Percentiles rank a stretch among this genome's conserved stretches.
These are phyloP conservation scores for Pyricularia grisea DNA, from an alignment of 2,329 filamentous ascomycete genomes.

Conservation along the genomic window DNA sequence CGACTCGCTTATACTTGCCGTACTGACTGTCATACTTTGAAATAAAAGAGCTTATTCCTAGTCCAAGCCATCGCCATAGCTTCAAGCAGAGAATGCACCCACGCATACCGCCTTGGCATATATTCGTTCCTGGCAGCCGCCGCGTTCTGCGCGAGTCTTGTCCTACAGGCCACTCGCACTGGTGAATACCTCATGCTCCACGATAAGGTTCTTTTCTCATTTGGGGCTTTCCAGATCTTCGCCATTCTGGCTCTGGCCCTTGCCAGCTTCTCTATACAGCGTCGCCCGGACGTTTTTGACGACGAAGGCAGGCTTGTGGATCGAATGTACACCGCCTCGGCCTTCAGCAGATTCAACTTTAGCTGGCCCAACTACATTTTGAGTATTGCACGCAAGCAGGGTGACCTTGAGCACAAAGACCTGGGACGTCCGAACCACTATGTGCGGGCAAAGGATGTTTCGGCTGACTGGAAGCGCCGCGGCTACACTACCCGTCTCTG, in stretches of 20 bases:
- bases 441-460: constrained; percentile 40
- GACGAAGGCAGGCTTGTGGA: constrained; percentile 50
- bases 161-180: constrained; percentile 34
- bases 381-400: constrained; percentile 43
- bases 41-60: constrained; percentile 36
- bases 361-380: constrained; percentile 53
- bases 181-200: constrained; percentile 22
- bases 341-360: constrained; percentile 55
- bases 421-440: constrained; percentile 50
- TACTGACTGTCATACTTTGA: constrained; percentile 1
- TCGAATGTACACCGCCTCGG: constrained; percentile 49
- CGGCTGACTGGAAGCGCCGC: constrained; percentile 36
- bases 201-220: constrained; percentile 24
- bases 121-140: constrained; percentile 39
- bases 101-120: constrained; percentile 43
- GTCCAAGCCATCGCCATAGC: constrained; percentile 41
- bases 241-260: constrained; percentile 34
- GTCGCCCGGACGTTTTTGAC: constrained; percentile 58
- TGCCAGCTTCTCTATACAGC: constrained; percentile 47
- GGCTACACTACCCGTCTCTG: constrained; percentile 45
- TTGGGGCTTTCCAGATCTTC: constrained; percentile 39
- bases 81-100: constrained; percentile 38
- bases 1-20: constrained; percentile 9
- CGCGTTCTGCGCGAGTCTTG: constrained; percentile 30
- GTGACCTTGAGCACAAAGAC: constrained; percentile 49